phyloP scores from a whole-genome alignment of 176 grass and related monocot genomes.

The Paspalum notatum region DNA sequence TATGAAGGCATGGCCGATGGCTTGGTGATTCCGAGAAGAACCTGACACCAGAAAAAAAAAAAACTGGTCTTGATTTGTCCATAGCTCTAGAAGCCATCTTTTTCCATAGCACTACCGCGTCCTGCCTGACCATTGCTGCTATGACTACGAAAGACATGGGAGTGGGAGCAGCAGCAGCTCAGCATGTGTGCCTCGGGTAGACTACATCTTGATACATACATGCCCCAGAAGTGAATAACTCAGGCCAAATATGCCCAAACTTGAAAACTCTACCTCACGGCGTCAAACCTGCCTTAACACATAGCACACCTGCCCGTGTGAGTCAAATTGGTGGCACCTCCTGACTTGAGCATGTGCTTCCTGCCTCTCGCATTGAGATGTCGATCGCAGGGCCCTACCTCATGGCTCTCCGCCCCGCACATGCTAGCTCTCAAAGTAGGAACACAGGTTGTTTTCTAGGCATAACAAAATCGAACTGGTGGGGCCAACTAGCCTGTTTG shows the following conservation, averaged over 20 bases:
- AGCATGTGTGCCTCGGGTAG: neutral
- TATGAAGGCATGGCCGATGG: neutral
- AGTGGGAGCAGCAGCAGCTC: neutral
- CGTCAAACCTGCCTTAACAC: neutral
- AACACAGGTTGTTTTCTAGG: neutral
- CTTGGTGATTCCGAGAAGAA: neutral
- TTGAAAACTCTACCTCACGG: neutral
- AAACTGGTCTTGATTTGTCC: neutral
- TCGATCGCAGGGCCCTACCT: neutral
- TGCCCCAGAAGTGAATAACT: neutral
- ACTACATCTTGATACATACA: no score
- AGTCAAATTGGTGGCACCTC: neutral
- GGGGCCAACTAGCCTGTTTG: no score
- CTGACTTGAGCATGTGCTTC: conserved; percentile 27
- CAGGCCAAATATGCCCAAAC: neutral
- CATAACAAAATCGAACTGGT: neutral
- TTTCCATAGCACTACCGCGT: neutral
- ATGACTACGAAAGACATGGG: neutral
- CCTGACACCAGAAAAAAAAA: neutral
- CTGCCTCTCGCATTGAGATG: neutral
- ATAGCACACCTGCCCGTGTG: neutral
- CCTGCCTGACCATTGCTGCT: neutral
- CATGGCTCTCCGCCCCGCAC: neutral
- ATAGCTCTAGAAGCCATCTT: neutral
- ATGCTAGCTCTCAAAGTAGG: neutral